Base-by-base conservation (phyloP, 2,329 filamentous ascomycete genomes). In the Cyphellophora attinorum region DNA sequence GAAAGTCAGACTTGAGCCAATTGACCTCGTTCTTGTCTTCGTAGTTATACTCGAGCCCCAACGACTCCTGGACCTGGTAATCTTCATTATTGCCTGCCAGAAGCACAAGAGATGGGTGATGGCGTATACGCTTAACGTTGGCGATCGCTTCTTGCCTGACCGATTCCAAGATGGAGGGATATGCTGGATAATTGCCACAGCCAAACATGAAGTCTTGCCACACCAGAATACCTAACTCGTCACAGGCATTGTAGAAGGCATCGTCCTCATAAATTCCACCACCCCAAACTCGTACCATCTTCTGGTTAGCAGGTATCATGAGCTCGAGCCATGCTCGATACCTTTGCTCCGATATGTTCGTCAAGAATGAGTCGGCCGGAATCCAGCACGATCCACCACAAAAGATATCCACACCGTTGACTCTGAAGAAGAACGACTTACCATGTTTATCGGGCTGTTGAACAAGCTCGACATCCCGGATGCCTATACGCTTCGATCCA, bases 11-110 rank as follows among this genome's bases (percentile, higher is more conserved):
- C 60, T 83, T 76, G 23, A 95, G 70, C 88, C 88, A 95, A 56
- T 70, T 84, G 38, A 86, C 72, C 1, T 84, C 73, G 49, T 93
- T 71, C 47, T 82, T 84, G 61, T 95, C 80, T 10, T 76, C 69
- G 41, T 75, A 81, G 44, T 94, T 68, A 57, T 93, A 94, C 1
- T 76, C 83, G 40, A 94, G 68, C 1, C 70, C 68, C 45, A 72
- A 74, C 15, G 69, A 70, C 55, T 94, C 85, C 38, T 80, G 79
- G 34, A 86, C 81, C 55, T 89, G 81, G 57, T 95, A 95, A 54
- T 95, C 88, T 57, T 96, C 88, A 51, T 95, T 96, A 61, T 95
- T 95, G 11, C 88, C 89, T 3, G 85, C 86, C 63, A 79, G 94
- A 38, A 95, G 80, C 29, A 88, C 79, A 43, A 95, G 81, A 11